These are phyloP conservation scores for Pythium vanterpoolii DNA, from an alignment of 352 stramenopile species.

Conservation along the genomic window DNA sequence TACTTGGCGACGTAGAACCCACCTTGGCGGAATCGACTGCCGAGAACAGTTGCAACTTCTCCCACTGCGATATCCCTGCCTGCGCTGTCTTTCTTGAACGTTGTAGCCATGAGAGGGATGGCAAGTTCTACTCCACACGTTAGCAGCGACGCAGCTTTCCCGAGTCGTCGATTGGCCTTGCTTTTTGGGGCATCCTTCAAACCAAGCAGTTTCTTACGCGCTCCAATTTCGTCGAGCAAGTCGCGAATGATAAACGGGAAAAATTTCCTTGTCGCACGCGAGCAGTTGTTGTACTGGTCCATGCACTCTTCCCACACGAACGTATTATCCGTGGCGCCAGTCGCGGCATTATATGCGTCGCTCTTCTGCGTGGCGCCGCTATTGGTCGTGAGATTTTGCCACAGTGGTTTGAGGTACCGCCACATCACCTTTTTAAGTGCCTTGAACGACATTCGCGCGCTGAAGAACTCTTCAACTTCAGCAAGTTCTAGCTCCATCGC, in stretches of 20 bases:
- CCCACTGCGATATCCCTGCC: constrained; percentile 9
- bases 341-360: constrained; percentile 30
- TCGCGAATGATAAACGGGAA: constrained; percentile 51
- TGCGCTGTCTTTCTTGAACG: constrained; percentile 1
- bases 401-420: constrained; percentile 23
- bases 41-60: constrained; percentile 21
- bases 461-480: constrained; percentile 37
- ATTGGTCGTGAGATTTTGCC: constrained; percentile 1
- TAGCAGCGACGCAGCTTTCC: constrained; percentile 17
- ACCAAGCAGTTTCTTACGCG: constrained; percentile 30
- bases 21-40: constrained; percentile 27
- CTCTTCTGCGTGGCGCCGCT: constrained; percentile 24
- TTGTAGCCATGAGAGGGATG: constrained; percentile 9
- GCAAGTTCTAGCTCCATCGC: constrained; percentile 36
- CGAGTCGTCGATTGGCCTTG: constrained; percentile 1
- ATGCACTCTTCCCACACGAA: constrained; percentile 54
- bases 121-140: constrained; percentile 29
- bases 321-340: constrained; percentile 19
- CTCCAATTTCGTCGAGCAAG: constrained; percentile 47
- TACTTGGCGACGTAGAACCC: constrained; percentile 53
- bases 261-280: constrained; percentile 23
- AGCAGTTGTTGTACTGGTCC: constrained; percentile 27
- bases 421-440: constrained; percentile 24
- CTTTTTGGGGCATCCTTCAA: constrained; percentile 10
- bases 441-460: constrained; percentile 21